Evolutionary conservation across 2,329 filamentous ascomycete species (phyloP).

Genomic region (Aspergillus latus): DNA sequence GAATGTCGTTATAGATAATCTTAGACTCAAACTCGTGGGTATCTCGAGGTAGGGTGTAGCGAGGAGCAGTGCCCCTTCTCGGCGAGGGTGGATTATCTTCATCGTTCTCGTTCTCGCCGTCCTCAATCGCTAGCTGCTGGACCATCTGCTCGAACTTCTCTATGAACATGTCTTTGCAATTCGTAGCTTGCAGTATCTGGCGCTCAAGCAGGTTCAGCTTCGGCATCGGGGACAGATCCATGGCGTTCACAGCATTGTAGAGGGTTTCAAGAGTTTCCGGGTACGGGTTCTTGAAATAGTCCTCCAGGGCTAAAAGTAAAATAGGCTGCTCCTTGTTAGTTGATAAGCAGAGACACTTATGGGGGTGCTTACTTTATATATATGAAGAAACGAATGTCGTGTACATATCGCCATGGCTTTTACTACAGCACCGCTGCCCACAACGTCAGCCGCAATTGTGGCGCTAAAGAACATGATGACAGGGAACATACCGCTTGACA

Average conservation of each 20-base stretch:
- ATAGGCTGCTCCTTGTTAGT: conserved; percentile 62
- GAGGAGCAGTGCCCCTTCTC: conserved; percentile 56
- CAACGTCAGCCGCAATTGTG: conserved; percentile 2
- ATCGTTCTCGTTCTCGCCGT: conserved; percentile 40
- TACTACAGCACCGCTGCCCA: conserved; percentile 76
- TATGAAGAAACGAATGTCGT: conserved; percentile 93
- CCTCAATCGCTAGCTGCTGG: conserved; percentile 72
- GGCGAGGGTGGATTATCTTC: conserved; percentile 44
- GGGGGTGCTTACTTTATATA: conserved; percentile 75
- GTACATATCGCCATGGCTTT: conserved; percentile 99
- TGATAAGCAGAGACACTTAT: neutral
- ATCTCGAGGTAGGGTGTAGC: conserved; percentile 80
- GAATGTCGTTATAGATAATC: conserved; percentile 93
- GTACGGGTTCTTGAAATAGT: conserved; percentile 91
- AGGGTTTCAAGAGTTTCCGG: conserved; percentile 84
- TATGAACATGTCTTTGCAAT: conserved; percentile 93
- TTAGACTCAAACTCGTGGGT: conserved; percentile 97
- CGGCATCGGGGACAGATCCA: conserved; percentile 95
- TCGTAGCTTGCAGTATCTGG: conserved; percentile 81
- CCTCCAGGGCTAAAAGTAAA: conserved; percentile 84
- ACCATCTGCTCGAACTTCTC: conserved; percentile 98
- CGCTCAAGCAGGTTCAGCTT: conserved; percentile 79
- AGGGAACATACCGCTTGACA: conserved; percentile 62
- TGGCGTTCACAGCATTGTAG: conserved; percentile 90
- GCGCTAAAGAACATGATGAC: neutral